Conservation (phyloP, 352 stramenopile species). For the Plasmopara halstedii region DNA sequence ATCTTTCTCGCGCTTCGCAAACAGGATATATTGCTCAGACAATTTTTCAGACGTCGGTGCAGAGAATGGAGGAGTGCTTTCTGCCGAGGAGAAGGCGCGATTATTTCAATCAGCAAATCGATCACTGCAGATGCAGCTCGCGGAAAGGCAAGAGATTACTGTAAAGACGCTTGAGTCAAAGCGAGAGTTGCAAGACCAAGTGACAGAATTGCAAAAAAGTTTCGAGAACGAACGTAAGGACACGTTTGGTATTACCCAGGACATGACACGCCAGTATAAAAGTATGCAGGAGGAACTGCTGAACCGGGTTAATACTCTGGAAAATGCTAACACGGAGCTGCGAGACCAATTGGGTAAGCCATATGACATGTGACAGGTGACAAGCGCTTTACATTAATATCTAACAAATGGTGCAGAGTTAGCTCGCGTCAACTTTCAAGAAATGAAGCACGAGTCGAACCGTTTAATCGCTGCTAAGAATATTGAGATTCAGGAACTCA, state of each 20-base stretch:
- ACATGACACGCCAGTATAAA: conserved; percentile 97
- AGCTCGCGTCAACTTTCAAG: conserved; percentile 77
- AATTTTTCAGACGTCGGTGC: conserved; percentile 45
- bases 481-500: conserved; percentile 84
- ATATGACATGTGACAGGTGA: background rate
- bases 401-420: conserved; percentile 41
- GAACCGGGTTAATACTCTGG: conserved; percentile 79
- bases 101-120: conserved; percentile 77
- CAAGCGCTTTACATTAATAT: background rate
- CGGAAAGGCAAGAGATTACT: conserved; percentile 79
- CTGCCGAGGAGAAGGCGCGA: conserved; percentile 77
- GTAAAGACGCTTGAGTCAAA: conserved; percentile 86
- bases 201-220: conserved; percentile 75
- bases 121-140: conserved; percentile 85
- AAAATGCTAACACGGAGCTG: conserved; percentile 89
- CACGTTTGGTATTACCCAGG: conserved; percentile 90
- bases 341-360: conserved; percentile 83
- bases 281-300: conserved; percentile 92
- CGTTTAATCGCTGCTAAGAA: conserved; percentile 85
- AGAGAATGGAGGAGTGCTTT: conserved; percentile 66
- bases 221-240: conserved; percentile 83
- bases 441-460: conserved; percentile 90
- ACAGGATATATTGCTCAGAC: too few relatives aligned
- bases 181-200: conserved; percentile 71
- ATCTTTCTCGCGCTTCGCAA: background rate